Base-by-base conservation (phyloP, 768 basidiomycete species). In the Mrakia hoshinonis region DNA sequence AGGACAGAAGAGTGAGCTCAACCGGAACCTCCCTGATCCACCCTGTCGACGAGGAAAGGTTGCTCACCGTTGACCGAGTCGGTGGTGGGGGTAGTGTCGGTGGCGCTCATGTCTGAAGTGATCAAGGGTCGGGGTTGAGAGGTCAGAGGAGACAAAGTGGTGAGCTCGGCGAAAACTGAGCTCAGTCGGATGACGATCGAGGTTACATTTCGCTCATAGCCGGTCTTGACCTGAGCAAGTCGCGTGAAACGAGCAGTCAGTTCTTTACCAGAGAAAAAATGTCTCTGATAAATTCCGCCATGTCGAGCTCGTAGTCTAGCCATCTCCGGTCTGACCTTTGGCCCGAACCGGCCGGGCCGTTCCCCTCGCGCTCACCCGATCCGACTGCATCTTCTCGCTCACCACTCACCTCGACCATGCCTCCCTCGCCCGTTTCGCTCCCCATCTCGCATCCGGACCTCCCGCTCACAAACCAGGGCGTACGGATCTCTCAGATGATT, bases 401-500 rank as follows among this genome's bases (percentile, higher is more conserved):
- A 38, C 10, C 58, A 4, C 31, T 11, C 26, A n/a, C 54, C 9
- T 15, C 54, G 36, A 22, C 13, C 64, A 66, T 66, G 64, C 31
- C 64, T 64, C 51, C 65, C 52, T 64, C 62, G 3, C 46, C 62
- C 24, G 10, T 24, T 46, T 24, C 34, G 15, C 67, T 68, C 43
- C 67, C 67, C 55, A 54, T 70, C 47, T 38, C 48, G 1, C 70
- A 72, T 65, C 76, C 77, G 7, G 68, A 74, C 34, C 58, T 79
- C 15, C 79, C 79, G 0, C 72, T 68, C 46, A 80, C 80, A 0
- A 73, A 79, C 72, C 73, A 81, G 64, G 79, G 80, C 2, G 75
- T 74, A 38, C 84, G 88, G 66, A 80, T 89, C 67, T 89, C 87
- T 77, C 89, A 90, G 76, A 82, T 90, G 54, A 87, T 89, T 77